Evolutionary conservation across 768 basidiomycete genomes (phyloP).

Genomic region (Xerocomellus dryophilus): DNA sequence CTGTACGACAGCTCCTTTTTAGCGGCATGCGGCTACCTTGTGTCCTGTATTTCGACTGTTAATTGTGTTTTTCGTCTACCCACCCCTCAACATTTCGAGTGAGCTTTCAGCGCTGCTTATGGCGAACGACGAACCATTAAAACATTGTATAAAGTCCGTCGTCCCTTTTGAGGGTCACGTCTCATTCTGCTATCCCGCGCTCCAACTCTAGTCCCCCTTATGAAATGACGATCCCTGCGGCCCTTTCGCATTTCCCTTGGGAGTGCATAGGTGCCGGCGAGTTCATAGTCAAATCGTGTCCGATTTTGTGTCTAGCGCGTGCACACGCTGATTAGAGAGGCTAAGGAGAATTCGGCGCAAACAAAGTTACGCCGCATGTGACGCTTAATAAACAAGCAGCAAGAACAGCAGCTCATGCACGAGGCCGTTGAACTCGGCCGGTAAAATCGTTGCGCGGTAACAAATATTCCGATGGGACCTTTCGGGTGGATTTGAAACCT

Average conservation of each 20-base stretch:
- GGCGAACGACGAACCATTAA: not conserved
- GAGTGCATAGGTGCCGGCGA: not conserved
- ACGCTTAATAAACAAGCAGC: not conserved
- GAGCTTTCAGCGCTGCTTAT: not conserved
- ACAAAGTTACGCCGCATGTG: not conserved
- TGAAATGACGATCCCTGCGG: not conserved
- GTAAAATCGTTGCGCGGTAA: not conserved
- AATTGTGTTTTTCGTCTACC: slow-evolving; percentile 19
- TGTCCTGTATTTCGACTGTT: slow-evolving; percentile 26
- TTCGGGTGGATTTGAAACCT: not conserved
- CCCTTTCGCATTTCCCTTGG: too few relatives aligned
- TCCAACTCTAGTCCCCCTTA: not conserved
- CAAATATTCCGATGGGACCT: too few relatives aligned
- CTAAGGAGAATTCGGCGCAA: not conserved
- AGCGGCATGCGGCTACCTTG: slow-evolving; percentile 18
- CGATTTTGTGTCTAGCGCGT: not conserved
- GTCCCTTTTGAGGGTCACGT: not conserved
- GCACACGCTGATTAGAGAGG: too few relatives aligned
- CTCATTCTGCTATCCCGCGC: not conserved
- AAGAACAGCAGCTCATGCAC: not conserved
- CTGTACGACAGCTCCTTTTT: slow-evolving; percentile 20
- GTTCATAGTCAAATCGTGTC: not conserved
- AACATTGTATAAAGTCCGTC: not conserved
- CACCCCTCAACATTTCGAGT: not conserved
- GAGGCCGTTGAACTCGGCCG: not conserved